Evolutionary conservation across 2,329 filamentous ascomycete genomes (phyloP).

Genomic region (Stemphylium beticola): DNA sequence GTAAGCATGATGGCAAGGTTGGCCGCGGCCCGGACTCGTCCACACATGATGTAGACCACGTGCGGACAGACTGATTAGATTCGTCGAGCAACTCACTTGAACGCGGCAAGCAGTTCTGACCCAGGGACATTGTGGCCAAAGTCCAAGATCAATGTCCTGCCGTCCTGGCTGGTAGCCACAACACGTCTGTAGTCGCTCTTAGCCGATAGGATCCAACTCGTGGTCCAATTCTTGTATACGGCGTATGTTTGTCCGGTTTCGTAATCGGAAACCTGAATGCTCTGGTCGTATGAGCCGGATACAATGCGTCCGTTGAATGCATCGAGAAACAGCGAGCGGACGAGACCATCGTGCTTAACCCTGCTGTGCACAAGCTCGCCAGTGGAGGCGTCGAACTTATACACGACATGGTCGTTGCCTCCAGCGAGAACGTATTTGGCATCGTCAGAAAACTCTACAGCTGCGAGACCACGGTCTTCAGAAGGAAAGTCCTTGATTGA

Average conservation of each 20-base stretch:
- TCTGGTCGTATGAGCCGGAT: conserved; percentile 92
- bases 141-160: conserved; percentile 90
- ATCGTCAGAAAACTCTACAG: conserved; percentile 94
- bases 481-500: conserved; percentile 89
- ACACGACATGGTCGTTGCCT: conserved; percentile 93
- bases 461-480: conserved; percentile 91
- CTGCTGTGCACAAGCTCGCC: conserved; percentile 83
- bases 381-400: conserved; percentile 93
- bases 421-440: conserved; percentile 92
- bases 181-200: conserved; percentile 96
- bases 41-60: conserved; percentile 1
- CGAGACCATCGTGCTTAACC: conserved; percentile 81
- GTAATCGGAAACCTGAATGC: conserved; percentile 93
- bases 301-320: conserved; percentile 83
- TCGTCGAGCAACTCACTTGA: conserved; percentile 4
- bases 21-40: neutral
- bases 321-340: conserved; percentile 90
- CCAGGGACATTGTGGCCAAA: conserved; percentile 71
- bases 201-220: conserved; percentile 94
- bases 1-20: neutral
- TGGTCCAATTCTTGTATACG: conserved; percentile 92
- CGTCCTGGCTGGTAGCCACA: conserved; percentile 92
- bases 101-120: conserved; percentile 55
- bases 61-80: neutral
- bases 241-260: conserved; percentile 77